Evolutionary conservation across 1,284 basidiomycete genomes (phyloP), one percentile per base, ranked within the genome.

Genomic region (Cutaneotrichosporon spelunceum): DNA sequence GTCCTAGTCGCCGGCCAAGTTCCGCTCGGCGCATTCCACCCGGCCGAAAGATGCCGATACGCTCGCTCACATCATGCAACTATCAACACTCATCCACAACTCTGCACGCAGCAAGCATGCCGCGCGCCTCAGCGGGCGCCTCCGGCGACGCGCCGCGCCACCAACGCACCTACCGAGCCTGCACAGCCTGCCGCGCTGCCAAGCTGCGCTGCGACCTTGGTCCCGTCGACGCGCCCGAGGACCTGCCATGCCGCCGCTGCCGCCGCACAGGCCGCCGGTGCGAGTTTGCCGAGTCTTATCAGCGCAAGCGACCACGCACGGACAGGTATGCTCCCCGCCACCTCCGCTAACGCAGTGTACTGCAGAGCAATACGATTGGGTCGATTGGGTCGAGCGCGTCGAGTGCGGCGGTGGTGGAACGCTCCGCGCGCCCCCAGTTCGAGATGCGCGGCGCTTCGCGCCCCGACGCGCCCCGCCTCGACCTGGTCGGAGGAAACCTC

Each of bases 261-360:
- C 49, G 59, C 4, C 48, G 67, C 14, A 66, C 67, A 4, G 67
- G 67, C 7, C 53, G 67, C 13, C 29, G 55, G 11, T 68, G 67
- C 53, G 50, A 56, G 26, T 66, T 68, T 39, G 50, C 53, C 26
- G 57, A 56, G 33, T 56, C 55, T 14, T 61, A 61, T 24, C 60
- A 49, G 26, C 48, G 48, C 24, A 49, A 49, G 26, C 48, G 27
- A 14, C 34, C 34, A 7, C 39, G 39, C 42, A 23, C 47, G 42
- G 19, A 34, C 14, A 24, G 45, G 33, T 33, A 33, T 33, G 30
- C n/a, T 33, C 30, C 30, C 13, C 4, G 4, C 8, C 13, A 33
- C 4, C 30, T 5, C 4, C 1, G 30, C 30, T 33, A 11, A 33
- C 4, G 8, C 30, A 33, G 24, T 52, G 10, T 2, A 3, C 34